These are phyloP conservation scores for Fusarium pseudoanthophilum DNA, from an alignment of 2,329 filamentous ascomycete genomes.

Conservation along the genomic window DNA sequence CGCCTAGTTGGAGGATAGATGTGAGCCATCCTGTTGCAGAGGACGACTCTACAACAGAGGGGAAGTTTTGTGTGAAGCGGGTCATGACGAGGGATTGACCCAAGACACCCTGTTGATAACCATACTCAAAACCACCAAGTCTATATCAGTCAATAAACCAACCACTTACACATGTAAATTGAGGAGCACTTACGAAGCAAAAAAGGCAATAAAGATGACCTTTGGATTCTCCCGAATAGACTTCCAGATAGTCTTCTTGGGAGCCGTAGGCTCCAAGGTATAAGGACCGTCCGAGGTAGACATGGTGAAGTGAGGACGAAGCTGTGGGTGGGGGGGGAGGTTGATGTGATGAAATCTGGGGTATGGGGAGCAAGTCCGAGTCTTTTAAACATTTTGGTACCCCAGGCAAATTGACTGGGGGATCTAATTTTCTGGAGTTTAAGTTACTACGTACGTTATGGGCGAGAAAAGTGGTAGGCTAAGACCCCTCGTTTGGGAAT, in stretches of 20 bases:
- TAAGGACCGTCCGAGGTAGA: slow-evolving; percentile 20
- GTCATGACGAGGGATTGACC: slow-evolving; percentile 65
- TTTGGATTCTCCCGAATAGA: slow-evolving; percentile 33
- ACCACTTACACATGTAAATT: too few relatives aligned
- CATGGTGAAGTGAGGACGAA: slow-evolving; percentile 2
- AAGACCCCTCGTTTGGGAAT: slow-evolving; percentile 6
- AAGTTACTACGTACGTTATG: neutral
- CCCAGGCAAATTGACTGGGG: neutral
- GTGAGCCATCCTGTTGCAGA: slow-evolving; percentile 63
- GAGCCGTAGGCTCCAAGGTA: slow-evolving; percentile 7
- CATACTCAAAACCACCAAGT: slow-evolving; percentile 42
- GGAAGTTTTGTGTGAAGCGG: slow-evolving; percentile 61
- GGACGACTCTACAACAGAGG: slow-evolving; percentile 57
- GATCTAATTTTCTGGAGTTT: slow-evolving; percentile 22
- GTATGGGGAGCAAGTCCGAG: slow-evolving; percentile 11
- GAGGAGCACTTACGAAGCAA: slow-evolving; percentile 36
- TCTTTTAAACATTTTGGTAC: slow-evolving; percentile 25
- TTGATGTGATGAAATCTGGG: slow-evolving; percentile 13
- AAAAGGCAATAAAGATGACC: slow-evolving; percentile 41
- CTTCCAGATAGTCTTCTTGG: slow-evolving; percentile 24
- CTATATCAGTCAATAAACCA: neutral
- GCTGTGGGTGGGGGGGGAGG: slow-evolving; percentile 29
- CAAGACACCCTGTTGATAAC: slow-evolving; percentile 62
- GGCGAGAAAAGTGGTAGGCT: slow-evolving; percentile 3
- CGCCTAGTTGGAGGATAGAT: slow-evolving; percentile 61